Base-by-base conservation (phyloP, 2,329 filamentous ascomycete genomes). In the Fusarium tupiense region DNA sequence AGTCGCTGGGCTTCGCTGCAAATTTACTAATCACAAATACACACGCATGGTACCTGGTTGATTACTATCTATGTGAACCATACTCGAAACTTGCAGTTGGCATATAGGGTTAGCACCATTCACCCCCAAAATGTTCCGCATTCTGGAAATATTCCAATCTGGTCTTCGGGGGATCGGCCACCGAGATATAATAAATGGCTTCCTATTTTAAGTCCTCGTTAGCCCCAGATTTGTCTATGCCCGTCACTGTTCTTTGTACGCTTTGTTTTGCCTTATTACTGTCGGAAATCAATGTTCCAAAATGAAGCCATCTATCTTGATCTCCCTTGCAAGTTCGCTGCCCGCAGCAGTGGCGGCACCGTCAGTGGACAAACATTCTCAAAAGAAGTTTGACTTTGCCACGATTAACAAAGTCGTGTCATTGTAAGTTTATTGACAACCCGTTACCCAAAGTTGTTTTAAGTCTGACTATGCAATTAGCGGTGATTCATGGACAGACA, bases 401-500 rank as follows among this genome's bases (percentile, higher is more conserved):
- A 56, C 29, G 20, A 41, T 41, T 3, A 14, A n/a, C 11, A 41
- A 56, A 10, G 8, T 56, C 3, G 35, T 56, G 0, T 38, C 52
- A 6, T 41, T 56, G 52, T 56, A 19, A n/a, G 24, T 19, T 6
- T 7, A 3, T 7, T 20, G 2, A 8, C 13, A 10, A 20, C 14
- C 5, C 12, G 19, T 5, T 29, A 20, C 12, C 20, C 13, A 11
- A 20, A 20, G 3, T 5, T 29, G 0, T 19, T 8, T 4, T 6
- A 16, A 20, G 4, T 17, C 52, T 56, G 19, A 54, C 35, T 12
- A n/a, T 56, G 2, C 3, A 10, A 33, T 26, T 4, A 70, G 67
- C 5, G 67, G 67, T 3, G 60, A 70, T 14, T 70, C 67, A 19
- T 70, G 67, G 67, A 70, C 67, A 0, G 66, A 70, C 5, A 70